Evolutionary conservation across 495 filamentous ascomycete species (phyloP), one percentile per base, ranked within the genome.

Genomic region (Hapsidospora chrysogenum): DNA sequence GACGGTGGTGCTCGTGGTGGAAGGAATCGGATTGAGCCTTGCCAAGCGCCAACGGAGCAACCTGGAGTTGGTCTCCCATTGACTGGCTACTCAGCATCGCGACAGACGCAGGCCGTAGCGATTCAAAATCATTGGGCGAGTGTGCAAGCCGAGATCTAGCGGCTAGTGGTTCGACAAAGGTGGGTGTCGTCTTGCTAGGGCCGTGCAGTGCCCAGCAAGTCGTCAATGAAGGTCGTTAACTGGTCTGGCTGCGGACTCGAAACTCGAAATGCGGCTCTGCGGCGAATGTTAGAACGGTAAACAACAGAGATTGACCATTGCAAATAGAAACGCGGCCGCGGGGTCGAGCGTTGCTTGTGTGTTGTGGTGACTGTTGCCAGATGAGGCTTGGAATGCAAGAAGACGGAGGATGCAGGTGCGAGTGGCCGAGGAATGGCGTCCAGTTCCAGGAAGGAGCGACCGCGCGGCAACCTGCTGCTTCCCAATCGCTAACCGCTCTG

Each of bases 1-100:
- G 33, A 28, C 48, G 50, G 31, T 55, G 59, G 3, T 40, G 42
- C 36, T 57, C 54, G 36, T 54, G 49, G 46, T 53, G 57, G 27
- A 50, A 44, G 38, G 64, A 47, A 48, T 65, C 64, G 36, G 62
- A 55, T 37, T 64, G 66, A 25, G 57, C 61, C 56, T 84, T 85
- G 41, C 68, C 61, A 43, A 86, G 77, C 35, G 76, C 61, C 46
- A 87, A 63, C 29, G 81, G 81, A 43, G 80, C 76, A 46, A 87
- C 76, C 51, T 77, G 70, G 27, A 73, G 55, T 61, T 70, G 76
- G 35, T 66, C 56, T 54, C 68, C 68, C 52, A 54, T 48, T 26
- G 53, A 49, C 36, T 62, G 52, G 39, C 64, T 58, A 40, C 56
- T 66, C 53, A 63, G 60, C 63, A 57, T 68, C 26, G 22, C 9